Conservation (phyloP, 2,329 filamentous ascomycete genomes). For the Pyrenophora teres region DNA sequence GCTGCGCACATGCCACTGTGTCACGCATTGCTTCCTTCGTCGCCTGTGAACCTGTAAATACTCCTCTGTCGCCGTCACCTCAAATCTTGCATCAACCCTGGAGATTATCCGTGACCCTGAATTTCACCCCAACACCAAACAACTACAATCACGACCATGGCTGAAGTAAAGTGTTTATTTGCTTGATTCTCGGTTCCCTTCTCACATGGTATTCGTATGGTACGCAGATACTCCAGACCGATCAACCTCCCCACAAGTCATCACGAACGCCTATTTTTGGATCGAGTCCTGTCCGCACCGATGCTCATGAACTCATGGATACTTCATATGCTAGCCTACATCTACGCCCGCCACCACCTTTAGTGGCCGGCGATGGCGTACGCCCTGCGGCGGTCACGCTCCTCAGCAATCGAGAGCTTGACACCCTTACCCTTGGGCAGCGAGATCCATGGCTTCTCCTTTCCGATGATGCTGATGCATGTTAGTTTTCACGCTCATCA, state of each 20-base stretch:
- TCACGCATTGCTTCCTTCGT: too few relatives aligned
- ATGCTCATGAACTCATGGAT: conserved; percentile 34
- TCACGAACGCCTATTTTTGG: conserved; percentile 44
- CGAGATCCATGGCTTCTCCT: conserved; percentile 99
- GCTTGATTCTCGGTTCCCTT: conserved; percentile 18
- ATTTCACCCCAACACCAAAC: background rate
- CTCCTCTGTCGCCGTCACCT: too few relatives aligned
- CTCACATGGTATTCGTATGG: conserved; percentile 39
- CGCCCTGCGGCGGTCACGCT: conserved; percentile 95
- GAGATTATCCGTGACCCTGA: too few relatives aligned
- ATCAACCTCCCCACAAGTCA: conserved; percentile 39
- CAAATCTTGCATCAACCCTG: too few relatives aligned
- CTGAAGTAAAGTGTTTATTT: conserved; percentile 26
- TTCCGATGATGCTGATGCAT: conserved; percentile 74
- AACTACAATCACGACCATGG: background rate
- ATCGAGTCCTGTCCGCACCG: conserved; percentile 30
- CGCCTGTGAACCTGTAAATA: too few relatives aligned
- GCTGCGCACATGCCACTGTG: too few relatives aligned
- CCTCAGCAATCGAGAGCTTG: conserved; percentile 95
- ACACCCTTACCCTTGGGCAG: conserved; percentile 99
- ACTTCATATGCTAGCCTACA: conserved; percentile 34
- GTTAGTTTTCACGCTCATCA: conserved; percentile 15
- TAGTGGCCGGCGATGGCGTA: conserved; percentile 60
- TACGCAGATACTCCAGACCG: conserved; percentile 39
- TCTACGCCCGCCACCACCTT: conserved; percentile 24